Percentiles rank a stretch among this genome's conserved stretches.
Evolutionary conservation across 2,329 filamentous ascomycete genomes (phyloP).

Genomic region (Venturia pyrina): DNA sequence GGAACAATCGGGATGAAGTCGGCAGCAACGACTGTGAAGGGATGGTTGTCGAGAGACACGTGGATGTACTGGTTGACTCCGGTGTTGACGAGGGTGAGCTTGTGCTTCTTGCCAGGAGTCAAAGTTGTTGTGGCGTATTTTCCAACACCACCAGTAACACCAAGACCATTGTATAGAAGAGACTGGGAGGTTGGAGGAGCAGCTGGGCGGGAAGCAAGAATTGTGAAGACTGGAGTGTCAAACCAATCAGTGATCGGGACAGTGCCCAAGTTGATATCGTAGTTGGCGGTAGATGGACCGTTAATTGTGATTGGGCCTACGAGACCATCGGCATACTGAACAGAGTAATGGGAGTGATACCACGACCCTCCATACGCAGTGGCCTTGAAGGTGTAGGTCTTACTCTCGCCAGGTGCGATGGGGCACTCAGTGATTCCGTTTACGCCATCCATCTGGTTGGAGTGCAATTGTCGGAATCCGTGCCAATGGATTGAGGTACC

Average conservation of each 20-base stretch:
- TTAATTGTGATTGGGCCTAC: slow-evolving; percentile 52
- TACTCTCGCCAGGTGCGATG: slow-evolving; percentile 45
- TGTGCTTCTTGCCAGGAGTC: slow-evolving; percentile 30
- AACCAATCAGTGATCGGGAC: slow-evolving; percentile 14
- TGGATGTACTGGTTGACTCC: slow-evolving; percentile 34
- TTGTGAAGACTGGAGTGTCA: slow-evolving; percentile 9
- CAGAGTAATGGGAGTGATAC: slow-evolving; percentile 52
- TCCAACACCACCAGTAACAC: slow-evolving; percentile 14
- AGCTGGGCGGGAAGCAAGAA: slow-evolving; percentile 4
- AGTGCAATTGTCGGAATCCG: slow-evolving; percentile 35
- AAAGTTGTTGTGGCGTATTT: slow-evolving; percentile 18
- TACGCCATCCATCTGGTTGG: slow-evolving; percentile 35
- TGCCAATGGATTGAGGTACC: slow-evolving; percentile 45
- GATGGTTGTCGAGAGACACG: slow-evolving; percentile 27
- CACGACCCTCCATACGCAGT: slow-evolving; percentile 43
- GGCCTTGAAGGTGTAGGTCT: slow-evolving; percentile 31
- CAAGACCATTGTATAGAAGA: slow-evolving; percentile 13
- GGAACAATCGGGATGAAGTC: slow-evolving; percentile 29
- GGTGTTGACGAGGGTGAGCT: slow-evolving; percentile 36
- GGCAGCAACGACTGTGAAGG: slow-evolving; percentile 25
- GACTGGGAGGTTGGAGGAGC: slow-evolving; percentile 11
- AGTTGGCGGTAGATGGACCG: slow-evolving; percentile 48
- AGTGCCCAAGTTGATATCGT: slow-evolving; percentile 21
- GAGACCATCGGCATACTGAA: slow-evolving; percentile 48
- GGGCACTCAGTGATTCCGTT: slow-evolving; percentile 54